These are phyloP conservation scores for Mycena belliarum DNA, from an alignment of 768 basidiomycete species.

Conservation along the genomic window DNA sequence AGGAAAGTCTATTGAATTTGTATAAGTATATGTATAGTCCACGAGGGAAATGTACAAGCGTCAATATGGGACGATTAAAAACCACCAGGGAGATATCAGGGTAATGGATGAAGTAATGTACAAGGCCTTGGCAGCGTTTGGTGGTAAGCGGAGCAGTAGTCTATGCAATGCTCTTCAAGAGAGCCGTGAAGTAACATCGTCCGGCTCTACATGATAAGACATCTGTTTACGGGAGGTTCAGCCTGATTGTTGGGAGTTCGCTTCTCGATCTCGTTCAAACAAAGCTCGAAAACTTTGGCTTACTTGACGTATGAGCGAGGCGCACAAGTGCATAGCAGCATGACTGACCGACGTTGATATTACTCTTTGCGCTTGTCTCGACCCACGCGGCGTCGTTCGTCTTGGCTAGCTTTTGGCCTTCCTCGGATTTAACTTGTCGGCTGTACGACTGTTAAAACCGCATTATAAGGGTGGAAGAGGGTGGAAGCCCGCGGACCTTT, in stretches of 20 bases:
- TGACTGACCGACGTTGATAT: conserved; percentile 83
- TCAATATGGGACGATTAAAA: conserved; percentile 16
- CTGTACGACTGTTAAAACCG: conserved; percentile 33
- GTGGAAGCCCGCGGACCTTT: conserved; percentile 52
- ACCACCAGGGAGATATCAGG: conserved; percentile 13
- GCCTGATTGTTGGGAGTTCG: conserved; percentile 46
- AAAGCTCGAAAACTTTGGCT: conserved; percentile 87
- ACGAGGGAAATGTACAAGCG: conserved; percentile 18
- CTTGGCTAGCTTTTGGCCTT: conserved; percentile 76
- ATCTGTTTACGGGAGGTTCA: conserved; percentile 46
- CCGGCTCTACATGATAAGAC: conserved; percentile 55
- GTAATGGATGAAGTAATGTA: conserved; percentile 32
- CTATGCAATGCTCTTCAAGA: conserved; percentile 16
- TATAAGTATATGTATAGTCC: conserved; percentile 7
- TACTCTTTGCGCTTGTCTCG: conserved; percentile 91
- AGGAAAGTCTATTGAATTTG: conserved; percentile 1
- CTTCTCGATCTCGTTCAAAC: conserved; percentile 83
- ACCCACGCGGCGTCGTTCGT: conserved; percentile 76
- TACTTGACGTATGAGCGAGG: conserved; percentile 5
- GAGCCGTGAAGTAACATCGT: neutral
- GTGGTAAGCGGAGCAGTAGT: conserved; percentile 14
- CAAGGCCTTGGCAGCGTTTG: conserved; percentile 29
- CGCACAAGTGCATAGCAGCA: conserved; percentile 1
- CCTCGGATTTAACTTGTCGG: conserved; percentile 73
- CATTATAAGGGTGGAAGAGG: conserved; percentile 20